Conservation (phyloP, 179 eudicot species). For the Camellia oleifera region DNA sequence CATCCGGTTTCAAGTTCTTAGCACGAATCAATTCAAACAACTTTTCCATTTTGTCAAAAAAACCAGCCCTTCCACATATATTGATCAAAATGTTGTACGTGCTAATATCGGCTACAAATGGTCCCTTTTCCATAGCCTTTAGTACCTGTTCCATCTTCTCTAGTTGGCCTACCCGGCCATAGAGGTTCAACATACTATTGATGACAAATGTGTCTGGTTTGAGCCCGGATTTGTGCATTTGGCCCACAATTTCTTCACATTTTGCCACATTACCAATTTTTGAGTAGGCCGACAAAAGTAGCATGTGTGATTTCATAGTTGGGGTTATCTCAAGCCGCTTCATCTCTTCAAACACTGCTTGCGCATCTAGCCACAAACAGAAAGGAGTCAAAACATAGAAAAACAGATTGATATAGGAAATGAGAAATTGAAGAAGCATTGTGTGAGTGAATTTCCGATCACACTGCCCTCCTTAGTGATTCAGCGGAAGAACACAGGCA, state of each 20-base stretch:
- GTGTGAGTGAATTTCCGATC: too few species aligned
- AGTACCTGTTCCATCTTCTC: constrained; percentile 73
- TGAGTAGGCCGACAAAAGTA: constrained; percentile 70
- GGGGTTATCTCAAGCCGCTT: constrained; percentile 61
- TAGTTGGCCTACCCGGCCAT: constrained; percentile 65
- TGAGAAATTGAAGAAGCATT: background rate
- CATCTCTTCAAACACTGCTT: constrained; percentile 63
- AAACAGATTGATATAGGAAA: background rate
- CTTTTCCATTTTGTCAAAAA: constrained; percentile 75
- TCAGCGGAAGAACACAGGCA: too few species aligned
- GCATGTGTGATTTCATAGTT: constrained; percentile 92
- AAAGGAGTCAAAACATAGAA: background rate
- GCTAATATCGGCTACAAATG: constrained; percentile 51
- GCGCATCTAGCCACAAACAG: constrained; percentile 45
- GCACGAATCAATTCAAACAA: constrained; percentile 42
- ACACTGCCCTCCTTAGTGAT: too few species aligned
- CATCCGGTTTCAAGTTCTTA: constrained; percentile 59
- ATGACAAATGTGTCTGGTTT: constrained; percentile 70
- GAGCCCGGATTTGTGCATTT: constrained; percentile 64
- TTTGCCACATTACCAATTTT: constrained; percentile 51
- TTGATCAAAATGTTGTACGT: constrained; percentile 81
- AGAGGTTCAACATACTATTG: constrained; percentile 71
- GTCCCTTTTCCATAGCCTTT: constrained; percentile 42
- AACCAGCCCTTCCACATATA: constrained; percentile 71
- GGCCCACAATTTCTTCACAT: constrained; percentile 61